These are phyloP conservation scores for Lactarius hengduanensis DNA, from an alignment of 768 basidiomycete species.

Conservation along the genomic window DNA sequence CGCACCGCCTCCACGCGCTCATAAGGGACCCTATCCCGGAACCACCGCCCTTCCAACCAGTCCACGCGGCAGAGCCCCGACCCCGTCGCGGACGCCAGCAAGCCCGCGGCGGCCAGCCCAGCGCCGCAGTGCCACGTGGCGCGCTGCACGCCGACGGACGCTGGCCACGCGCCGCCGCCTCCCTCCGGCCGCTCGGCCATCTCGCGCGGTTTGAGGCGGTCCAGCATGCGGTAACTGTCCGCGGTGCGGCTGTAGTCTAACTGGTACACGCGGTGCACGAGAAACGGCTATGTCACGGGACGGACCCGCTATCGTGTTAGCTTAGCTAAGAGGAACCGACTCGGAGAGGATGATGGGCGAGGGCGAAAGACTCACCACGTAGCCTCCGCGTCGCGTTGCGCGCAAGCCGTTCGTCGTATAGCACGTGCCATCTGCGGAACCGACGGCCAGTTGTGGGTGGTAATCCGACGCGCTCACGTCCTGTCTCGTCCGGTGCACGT, in stretches of 20 bases:
- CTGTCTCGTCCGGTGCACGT: conserved; percentile 40
- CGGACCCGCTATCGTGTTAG: not conserved
- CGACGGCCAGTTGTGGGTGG: conserved; percentile 82
- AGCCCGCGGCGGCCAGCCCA: conserved; percentile 54
- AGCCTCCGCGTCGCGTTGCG: conserved; percentile 65
- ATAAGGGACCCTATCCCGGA: conserved; percentile 65
- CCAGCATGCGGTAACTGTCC: conserved; percentile 83
- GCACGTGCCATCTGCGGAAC: conserved; percentile 80
- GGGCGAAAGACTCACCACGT: conserved; percentile 52
- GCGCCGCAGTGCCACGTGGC: conserved; percentile 80
- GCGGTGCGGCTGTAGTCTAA: conserved; percentile 81
- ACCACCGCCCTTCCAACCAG: conserved; percentile 72
- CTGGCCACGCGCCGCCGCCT: conserved; percentile 66
- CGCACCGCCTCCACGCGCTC: conserved; percentile 59
- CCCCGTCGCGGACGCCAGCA: conserved; percentile 78
- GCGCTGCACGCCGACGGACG: conserved; percentile 72
- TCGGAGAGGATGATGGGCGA: not conserved
- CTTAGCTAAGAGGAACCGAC: not conserved
- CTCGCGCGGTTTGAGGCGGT: conserved; percentile 75
- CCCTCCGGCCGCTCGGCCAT: conserved; percentile 46
- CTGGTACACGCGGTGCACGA: conserved; percentile 77
- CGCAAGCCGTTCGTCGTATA: conserved; percentile 70
- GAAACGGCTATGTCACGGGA: conserved; percentile 55
- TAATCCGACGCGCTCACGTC: conserved; percentile 73
- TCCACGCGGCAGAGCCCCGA: conserved; percentile 88